Conservation (phyloP, 2,329 filamentous ascomycete genomes). For the Fusarium nurragi region DNA sequence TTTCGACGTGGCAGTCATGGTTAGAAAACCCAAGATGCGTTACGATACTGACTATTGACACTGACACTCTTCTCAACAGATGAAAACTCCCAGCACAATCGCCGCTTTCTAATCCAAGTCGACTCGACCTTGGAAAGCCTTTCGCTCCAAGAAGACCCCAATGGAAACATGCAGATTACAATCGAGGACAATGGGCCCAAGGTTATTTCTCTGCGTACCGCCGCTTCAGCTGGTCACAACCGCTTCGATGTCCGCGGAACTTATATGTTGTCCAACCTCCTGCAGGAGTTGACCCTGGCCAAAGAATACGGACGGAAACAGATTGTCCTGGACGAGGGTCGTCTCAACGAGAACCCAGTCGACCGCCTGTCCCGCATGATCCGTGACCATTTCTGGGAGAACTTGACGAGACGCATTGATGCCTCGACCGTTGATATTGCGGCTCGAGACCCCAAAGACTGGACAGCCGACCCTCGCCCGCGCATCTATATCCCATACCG, state of each 20-base stretch:
- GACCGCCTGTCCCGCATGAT: constrained; percentile 87
- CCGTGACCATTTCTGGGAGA: constrained; percentile 90
- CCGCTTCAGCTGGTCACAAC: constrained; percentile 85
- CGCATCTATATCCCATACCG: constrained; percentile 90
- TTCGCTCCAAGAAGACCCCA: constrained; percentile 87
- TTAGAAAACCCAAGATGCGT: constrained; percentile 45
- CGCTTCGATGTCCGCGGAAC: constrained; percentile 92
- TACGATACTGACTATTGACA: not conserved
- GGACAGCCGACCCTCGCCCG: constrained; percentile 88
- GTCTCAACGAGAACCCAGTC: constrained; percentile 95
- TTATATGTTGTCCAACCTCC: constrained; percentile 95
- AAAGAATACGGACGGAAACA: constrained; percentile 89
- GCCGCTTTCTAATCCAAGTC: constrained; percentile 87
- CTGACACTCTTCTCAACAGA: constrained; percentile 61
- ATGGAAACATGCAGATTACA: constrained; percentile 95
- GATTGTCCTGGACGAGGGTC: constrained; percentile 89
- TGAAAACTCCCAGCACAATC: constrained; percentile 72
- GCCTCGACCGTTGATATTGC: constrained; percentile 86
- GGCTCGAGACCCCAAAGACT: constrained; percentile 92
- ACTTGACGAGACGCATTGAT: constrained; percentile 89
- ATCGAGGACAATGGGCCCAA: constrained; percentile 96
- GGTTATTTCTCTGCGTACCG: constrained; percentile 84
- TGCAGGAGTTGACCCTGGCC: constrained; percentile 93
- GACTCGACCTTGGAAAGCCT: constrained; percentile 83
- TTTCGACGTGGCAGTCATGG: constrained; percentile 69